Evolutionary conservation across 257 asterid genomes (phyloP), one percentile per base, ranked within the genome.

Genomic region (Scutellaria minor): DNA sequence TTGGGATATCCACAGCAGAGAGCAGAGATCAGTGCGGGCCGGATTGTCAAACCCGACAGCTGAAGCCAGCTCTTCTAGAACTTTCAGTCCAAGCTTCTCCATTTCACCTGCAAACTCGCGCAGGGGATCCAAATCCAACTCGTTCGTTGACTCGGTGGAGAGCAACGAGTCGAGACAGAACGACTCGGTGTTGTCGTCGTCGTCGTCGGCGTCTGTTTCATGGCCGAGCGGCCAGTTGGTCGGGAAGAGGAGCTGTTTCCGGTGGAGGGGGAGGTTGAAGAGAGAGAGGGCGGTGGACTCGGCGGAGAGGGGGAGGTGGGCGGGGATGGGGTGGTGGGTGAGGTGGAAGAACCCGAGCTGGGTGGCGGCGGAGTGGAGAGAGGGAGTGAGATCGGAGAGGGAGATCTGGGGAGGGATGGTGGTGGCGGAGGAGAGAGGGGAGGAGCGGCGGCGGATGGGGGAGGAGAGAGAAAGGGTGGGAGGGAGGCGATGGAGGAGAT

Each of bases 151-250:
- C 47, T 68, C 86, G 14, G 81, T 11, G 1, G 83, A 61, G 54
- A 77, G 71, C 24, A 79, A 35, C 56, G 84, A 61, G 78, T 85
- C 91, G 31, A 90, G 63, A 50, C 92, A 83, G 78, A 90, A 76
- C 2, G 87, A 88, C 77, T 84, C 89, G 6, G 76, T 64, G 15
- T 40, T 71, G 41, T 9, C 81, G 40, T 66, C 76, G 3, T 70
- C 76, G 0, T 75, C 85, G 8, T 69, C 82, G 5, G 68, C 86
- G 5, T 66, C 53, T 7, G 15, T 11, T 11, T 86, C 87, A 13
- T 86, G 84, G n/a, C 96, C 96, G 39, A 90, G 64, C 2, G 96
- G 96, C 95, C 95, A 90, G 83, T 82, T 80, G 13, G 46, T 67
- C 11, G 93, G 86, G 84, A 85, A 80, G 65, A 55, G 48, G 41